Evolutionary conservation across 305 asterid species (phyloP).

Genomic region (Ajuga reptans): DNA sequence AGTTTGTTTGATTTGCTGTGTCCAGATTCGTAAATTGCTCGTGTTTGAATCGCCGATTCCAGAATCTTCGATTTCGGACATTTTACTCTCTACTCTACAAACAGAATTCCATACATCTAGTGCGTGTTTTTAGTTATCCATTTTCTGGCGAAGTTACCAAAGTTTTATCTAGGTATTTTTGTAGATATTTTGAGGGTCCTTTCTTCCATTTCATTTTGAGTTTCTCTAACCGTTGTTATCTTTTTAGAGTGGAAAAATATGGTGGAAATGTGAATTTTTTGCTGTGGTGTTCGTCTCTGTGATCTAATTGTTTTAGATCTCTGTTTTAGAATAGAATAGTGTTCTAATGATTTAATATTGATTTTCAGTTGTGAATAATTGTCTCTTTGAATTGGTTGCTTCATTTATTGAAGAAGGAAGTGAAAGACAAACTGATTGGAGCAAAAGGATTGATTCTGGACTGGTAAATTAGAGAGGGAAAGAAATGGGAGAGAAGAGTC

Average conservation of each 20-base stretch:
- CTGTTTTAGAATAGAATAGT: neutral
- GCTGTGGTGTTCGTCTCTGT: slow-evolving; percentile 8
- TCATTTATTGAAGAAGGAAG: slow-evolving; percentile 26
- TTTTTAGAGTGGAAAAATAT: neutral
- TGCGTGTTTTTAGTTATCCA: slow-evolving; percentile 2
- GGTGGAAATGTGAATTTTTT: neutral
- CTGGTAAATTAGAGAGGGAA: neutral
- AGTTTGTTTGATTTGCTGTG: neutral
- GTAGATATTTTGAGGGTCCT: neutral
- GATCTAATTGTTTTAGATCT: slow-evolving; percentile 25
- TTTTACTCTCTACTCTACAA: neutral
- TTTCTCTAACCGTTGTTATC: neutral
- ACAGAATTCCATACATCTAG: neutral
- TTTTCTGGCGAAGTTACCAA: neutral
- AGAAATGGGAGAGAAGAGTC: slow-evolving; percentile 42
- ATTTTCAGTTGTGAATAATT: slow-evolving; percentile 10
- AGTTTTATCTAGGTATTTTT: neutral
- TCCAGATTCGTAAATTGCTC: slow-evolving; percentile 22
- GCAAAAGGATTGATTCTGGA: slow-evolving; percentile 13
- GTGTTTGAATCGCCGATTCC: slow-evolving; percentile 21
- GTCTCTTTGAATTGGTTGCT: slow-evolving; percentile 19
- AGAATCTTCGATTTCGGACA: slow-evolving; percentile 2
- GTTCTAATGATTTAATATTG: neutral
- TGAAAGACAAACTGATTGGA: neutral
- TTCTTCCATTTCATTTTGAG: neutral